Base-by-base conservation (phyloP, 2,329 filamentous ascomycete species). In the Epichloe bromicola region DNA sequence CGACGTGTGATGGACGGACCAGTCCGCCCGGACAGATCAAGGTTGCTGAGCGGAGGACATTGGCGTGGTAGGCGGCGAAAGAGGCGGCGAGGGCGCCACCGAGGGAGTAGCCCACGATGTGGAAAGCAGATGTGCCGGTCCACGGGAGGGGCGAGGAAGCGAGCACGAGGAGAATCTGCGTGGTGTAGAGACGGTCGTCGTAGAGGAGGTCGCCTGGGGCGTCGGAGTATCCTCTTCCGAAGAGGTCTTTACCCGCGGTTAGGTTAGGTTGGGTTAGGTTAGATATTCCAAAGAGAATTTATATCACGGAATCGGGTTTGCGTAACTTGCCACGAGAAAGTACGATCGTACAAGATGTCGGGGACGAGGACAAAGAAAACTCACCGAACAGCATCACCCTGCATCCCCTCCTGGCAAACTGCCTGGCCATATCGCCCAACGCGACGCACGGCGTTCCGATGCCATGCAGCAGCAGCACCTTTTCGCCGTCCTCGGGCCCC, bases 401-500 rank as follows among this genome's bases (percentile, higher is more conserved):
- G 63, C 78, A 89, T 1, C 86, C 85, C 51, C 72, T 74, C 6
- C 70, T 68, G 1, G 78, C 85, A 48, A 94, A 72, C 49, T 74
- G 76, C 61, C 80, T 72, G 14, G 84, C 85, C 37, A 93, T 63
- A 41, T 78, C 74, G 2, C 80, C 81, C 17, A 91, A 68, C 0
- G 85, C 76, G 46, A 90, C 70, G 54, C 81, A 82, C 0, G 88
- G 88, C 5, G 87, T 93, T 47, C 81, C 86, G 59, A 93, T 90
- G 5, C 88, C 88, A 64, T 91, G 88, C 15, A 94, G 68, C 26
- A 94, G 69, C 14, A 94, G 68, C 1, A 91, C 80, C 60, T 83
- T 88, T 30, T 80, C 75, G 1, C 86, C 87, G 37, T 75, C 69
- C 53, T 80, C 74, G 0, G 86, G 85, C 0, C 88, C 88, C 76